Base-by-base conservation (phyloP, 2,329 filamentous ascomycete species). In the Penicillium glabrum region DNA sequence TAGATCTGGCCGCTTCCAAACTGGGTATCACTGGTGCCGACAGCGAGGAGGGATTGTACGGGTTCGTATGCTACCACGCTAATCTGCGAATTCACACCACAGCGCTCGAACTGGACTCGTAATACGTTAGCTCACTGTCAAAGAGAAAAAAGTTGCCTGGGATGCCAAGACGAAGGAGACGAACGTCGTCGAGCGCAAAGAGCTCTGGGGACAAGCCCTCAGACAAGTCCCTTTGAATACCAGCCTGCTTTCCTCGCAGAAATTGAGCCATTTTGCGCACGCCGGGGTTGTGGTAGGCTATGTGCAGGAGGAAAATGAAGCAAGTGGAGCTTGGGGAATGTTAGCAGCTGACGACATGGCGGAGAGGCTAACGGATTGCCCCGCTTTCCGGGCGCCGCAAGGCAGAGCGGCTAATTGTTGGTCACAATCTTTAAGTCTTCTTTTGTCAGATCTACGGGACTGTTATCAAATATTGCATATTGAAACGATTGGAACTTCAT, bases 11-110 rank as follows among this genome's bases (percentile, higher is more conserved):
- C 93, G 33, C 86, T 85, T 57, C 92, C 92, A 70, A 90, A 96
- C 68, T 89, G 87, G 63, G 89, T 91, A 75, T 96, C 89, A 71
- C 87, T 90, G 43, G 95, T 99, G 58, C 92, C 95, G 61, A 98
- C 86, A 43, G 95, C 95, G 51, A 99, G 83, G 56, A 99, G 86
- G 27, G 93, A 96, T 72, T 99, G 95, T 13, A 97, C 83, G 1
- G 95, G 93, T 64, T 98, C 93, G 78, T 96, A 98, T 59, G 92
- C 89, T 62, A 98, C 79, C 62, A 89, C 89, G 67, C 90, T 91
- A 67, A 83, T 81, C 65, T 84, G 84, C 21, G 88, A 91, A 72
- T 89, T 90, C 74, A 97, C 88, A 59, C 93, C 91, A 73, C 89
- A 93, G 61, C 90, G 86, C 51, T 85, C 84, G 67, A 91, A 79